Conservation (phyloP, 1,284 basidiomycete species). For the Porphyrellus sp. region DNA sequence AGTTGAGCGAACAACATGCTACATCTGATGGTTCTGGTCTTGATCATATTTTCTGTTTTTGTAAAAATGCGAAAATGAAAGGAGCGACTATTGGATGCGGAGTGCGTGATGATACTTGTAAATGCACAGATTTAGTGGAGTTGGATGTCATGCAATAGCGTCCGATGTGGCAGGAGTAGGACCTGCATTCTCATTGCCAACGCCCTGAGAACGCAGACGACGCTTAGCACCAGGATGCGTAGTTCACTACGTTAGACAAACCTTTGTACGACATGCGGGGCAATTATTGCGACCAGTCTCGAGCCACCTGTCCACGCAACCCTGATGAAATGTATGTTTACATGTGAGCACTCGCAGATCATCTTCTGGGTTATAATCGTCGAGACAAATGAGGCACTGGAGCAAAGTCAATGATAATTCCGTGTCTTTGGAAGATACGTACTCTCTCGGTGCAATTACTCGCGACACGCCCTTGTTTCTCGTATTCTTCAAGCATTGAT, state of each 20-base stretch:
- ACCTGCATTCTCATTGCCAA: constrained; percentile 20
- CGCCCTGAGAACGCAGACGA: constrained; percentile 21
- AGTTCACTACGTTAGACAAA: constrained; percentile 29
- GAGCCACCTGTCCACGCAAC: constrained; percentile 86
- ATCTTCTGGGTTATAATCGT: constrained; percentile 74
- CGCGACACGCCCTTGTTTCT: constrained; percentile 59
- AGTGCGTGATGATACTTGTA: constrained; percentile 3
- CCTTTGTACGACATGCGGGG: constrained; percentile 80
- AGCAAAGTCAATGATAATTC: constrained; percentile 2
- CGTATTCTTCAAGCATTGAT: constrained; percentile 49
- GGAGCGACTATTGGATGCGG: constrained; percentile 15
- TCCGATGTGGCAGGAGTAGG: constrained; percentile 8
- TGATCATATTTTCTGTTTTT: constrained; percentile 11
- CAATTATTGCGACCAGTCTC: constrained; percentile 84
- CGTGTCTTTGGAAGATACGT: constrained; percentile 29
- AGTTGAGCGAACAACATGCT: constrained; percentile 28
- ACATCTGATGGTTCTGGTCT: constrained; percentile 17
- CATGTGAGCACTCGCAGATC: constrained; percentile 77
- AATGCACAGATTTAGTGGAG: background rate
- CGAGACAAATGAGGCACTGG: constrained; percentile 78
- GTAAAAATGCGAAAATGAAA: constrained; percentile 16
- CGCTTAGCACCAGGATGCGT: background rate
- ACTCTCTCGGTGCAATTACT: constrained; percentile 78
- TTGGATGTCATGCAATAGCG: constrained; percentile 11
- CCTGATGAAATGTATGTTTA: constrained; percentile 81